Conservation (phyloP, 148 eudicot species). For the Pharnaceum exiguum region DNA sequence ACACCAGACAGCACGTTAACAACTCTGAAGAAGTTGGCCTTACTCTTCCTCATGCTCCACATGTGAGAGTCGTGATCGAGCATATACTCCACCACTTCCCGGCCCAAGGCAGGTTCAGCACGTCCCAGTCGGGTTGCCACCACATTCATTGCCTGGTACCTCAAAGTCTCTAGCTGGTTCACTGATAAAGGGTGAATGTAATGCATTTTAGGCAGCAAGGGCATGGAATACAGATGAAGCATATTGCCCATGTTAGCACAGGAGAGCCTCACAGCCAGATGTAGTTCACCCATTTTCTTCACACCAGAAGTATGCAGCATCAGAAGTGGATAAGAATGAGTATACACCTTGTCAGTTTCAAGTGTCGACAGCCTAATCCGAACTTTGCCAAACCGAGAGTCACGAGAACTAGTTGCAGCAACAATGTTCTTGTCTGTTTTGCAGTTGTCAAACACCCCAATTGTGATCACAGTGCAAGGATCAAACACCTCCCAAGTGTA, state of each 20-base stretch:
- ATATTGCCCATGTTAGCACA: slow-evolving; percentile 72
- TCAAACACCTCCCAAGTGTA: slow-evolving; percentile 98
- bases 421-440: slow-evolving; percentile 48
- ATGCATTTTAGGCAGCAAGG: slow-evolving; percentile 84
- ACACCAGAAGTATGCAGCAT: slow-evolving; percentile 85
- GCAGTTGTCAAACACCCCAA: slow-evolving; percentile 83
- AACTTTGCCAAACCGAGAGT: slow-evolving; percentile 81
- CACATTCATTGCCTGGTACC: slow-evolving; percentile 79
- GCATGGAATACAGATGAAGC: slow-evolving; percentile 66
- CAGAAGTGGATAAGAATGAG: slow-evolving; percentile 80
- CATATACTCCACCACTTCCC: slow-evolving; percentile 96
- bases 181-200: slow-evolving; percentile 75
- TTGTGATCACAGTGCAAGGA: slow-evolving; percentile 88
- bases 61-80: slow-evolving; percentile 86
- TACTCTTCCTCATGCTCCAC: slow-evolving; percentile 99
- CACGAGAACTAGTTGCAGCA: slow-evolving; percentile 31
- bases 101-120: slow-evolving; percentile 79
- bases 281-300: slow-evolving; percentile 93
- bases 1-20: slow-evolving; percentile 49
- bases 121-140: slow-evolving; percentile 61
- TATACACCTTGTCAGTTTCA: slow-evolving; percentile 75
- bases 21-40: slow-evolving; percentile 81
- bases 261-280: slow-evolving; percentile 77
- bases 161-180: slow-evolving; percentile 61
- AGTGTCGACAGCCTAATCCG: slow-evolving; percentile 76